Evolutionary conservation across 306 rosid genomes (phyloP), one percentile per base, ranked within the genome.

Genomic region (Glycyrrhiza uralensis): DNA sequence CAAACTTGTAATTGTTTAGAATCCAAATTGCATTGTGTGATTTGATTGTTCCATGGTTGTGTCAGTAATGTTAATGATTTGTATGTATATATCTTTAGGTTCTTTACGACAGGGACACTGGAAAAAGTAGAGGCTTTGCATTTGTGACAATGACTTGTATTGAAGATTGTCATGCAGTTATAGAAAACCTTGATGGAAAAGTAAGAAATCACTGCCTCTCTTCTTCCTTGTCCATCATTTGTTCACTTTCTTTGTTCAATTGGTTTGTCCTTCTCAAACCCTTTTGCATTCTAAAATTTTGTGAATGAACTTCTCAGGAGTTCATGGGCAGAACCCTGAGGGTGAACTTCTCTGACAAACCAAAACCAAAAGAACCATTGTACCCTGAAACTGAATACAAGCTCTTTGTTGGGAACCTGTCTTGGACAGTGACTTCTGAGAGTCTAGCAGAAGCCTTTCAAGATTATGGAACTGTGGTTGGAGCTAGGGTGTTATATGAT

Each of bases 71-170:
- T 17, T 68, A 70, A 66, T 79, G 24, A 80, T 56, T 38, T 32
- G 5, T 44, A 7, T 54, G 9, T 45, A 45, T 51, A 17, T 59
- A 33, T 79, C 29, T 52, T 23, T 35, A 95, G 99, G 99, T 91
- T 82, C 96, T 95, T 17, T 91, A 95, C 69, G 74, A 91, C 62
- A 89, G 86, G 67, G 85, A 83, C 3, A 84, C 88, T 15, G 99
- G 97, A 73, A 86, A 22, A 81, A 91, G 96, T 74, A 84, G 99
- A 89, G 99, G 99, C 74, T 95, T 95, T 77, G 99, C 99, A 45
- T 95, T 91, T 78, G 99, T 91, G 61, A 95, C 96, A 36, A 91
- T 91, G 99, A 91, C 90, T 59, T 78, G 84, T 1, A 28, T 84
- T 50, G 96, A 91, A 81, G 99, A 95, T 20, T 91, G 97, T 26